These are phyloP conservation scores for Aspergillus sergii DNA, from an alignment of 2,329 filamentous ascomycete species.

Conservation along the genomic window DNA sequence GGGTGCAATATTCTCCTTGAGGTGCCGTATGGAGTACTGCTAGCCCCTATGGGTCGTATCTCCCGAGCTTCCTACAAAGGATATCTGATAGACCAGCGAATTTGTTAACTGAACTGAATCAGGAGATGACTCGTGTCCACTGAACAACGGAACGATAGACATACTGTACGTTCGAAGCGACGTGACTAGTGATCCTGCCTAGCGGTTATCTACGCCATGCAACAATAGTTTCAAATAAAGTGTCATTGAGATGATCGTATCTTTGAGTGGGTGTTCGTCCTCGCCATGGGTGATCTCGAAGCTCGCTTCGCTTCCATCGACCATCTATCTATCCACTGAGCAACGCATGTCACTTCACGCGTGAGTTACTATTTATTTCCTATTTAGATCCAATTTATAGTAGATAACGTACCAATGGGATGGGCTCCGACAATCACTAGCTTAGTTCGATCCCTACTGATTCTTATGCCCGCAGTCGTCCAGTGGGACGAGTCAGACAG, in stretches of 20 bases:
- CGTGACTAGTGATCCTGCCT: background rate
- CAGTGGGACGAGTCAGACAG: conserved; percentile 2
- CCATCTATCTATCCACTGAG: background rate
- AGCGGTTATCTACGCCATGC: conserved; percentile 6
- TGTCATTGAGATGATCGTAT: background rate
- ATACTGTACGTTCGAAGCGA: background rate
- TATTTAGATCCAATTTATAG: background rate
- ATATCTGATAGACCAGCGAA: background rate
- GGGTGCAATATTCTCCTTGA: background rate
- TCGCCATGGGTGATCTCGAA: background rate
- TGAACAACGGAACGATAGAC: background rate
- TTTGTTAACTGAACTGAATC: background rate
- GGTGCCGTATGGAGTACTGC: background rate
- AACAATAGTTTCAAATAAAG: conserved; percentile 12
- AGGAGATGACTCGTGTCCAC: background rate
- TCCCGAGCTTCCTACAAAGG: background rate
- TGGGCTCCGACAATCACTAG: background rate
- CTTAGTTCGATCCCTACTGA: background rate
- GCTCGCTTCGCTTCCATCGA: background rate
- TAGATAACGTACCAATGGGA: background rate
- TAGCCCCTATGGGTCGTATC: background rate
- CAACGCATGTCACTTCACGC: background rate
- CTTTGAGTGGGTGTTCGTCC: background rate
- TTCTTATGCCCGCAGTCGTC: background rate
- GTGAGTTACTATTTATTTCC: background rate